These are phyloP conservation scores for Hortaea werneckii DNA, from an alignment of 2,329 filamentous ascomycete species.

Conservation along the genomic window DNA sequence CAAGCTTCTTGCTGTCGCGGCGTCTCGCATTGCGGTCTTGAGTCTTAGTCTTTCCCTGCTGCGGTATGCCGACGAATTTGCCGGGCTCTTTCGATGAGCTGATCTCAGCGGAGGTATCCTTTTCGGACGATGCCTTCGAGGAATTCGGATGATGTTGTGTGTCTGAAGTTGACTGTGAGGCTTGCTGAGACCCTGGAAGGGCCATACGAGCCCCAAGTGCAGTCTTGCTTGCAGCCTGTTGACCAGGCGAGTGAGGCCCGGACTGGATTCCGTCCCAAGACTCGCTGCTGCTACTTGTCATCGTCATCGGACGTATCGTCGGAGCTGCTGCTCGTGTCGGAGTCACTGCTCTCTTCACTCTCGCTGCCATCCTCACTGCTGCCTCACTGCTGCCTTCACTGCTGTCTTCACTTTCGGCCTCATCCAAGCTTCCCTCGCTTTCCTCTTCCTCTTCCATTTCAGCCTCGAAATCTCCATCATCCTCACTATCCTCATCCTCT, in stretches of 20 bases:
- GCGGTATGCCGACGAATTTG: conserved; percentile 20
- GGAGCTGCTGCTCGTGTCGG: conserved; percentile 3
- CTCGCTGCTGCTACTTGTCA: conserved; percentile 4
- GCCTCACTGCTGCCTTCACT: conserved; percentile 5
- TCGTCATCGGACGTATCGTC: conserved; percentile 7
- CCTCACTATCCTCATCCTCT: conserved; percentile 11
- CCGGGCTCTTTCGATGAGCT: neutral
- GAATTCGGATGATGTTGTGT: neutral
- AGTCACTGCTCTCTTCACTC: neutral
- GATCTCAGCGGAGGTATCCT: conserved; percentile 1
- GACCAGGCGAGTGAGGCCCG: neutral
- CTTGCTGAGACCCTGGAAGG: neutral
- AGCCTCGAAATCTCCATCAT: conserved; percentile 10
- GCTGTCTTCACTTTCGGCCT: neutral
- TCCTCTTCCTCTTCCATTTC: conserved; percentile 3
- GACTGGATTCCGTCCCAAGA: conserved; percentile 13
- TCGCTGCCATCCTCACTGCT: conserved; percentile 7
- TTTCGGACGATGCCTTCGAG: neutral
- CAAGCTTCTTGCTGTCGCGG: conserved; percentile 39
- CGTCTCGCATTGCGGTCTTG: conserved; percentile 46
- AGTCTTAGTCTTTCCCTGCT: conserved; percentile 41
- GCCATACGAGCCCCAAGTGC: conserved; percentile 1
- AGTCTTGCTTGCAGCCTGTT: conserved; percentile 1
- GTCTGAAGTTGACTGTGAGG: neutral
- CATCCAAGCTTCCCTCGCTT: conserved; percentile 5